Evolutionary conservation across 1,284 basidiomycete species (phyloP), one percentile per base, ranked within the genome.

Genomic region (Sporisorium graminicola): DNA sequence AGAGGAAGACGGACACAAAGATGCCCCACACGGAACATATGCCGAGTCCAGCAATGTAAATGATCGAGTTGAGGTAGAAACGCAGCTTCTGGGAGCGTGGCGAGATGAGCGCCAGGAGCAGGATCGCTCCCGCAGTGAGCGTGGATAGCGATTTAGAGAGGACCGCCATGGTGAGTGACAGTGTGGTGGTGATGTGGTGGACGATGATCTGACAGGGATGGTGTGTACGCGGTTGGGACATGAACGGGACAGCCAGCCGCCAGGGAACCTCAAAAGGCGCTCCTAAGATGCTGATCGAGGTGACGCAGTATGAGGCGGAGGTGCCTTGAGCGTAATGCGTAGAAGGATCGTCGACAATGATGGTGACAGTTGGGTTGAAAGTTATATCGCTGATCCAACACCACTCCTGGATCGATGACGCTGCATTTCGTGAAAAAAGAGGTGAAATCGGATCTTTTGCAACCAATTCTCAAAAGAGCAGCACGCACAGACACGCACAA

Each of bases 21-120:
- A 93, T 88, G 49, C 93, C 93, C 88, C 91, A 92, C 58, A 91
- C 89, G 4, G 92, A 93, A 75, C 91, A 90, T 29, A 92, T 88
- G 20, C 90, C 90, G 53, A 98, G 85, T 1, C 91, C 90, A 10
- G 91, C 90, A 52, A 94, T 86, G 86, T 94, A 98, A 56, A 94
- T 81, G 12, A 77, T 18, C 20, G 74, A 61, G 58, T 85, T 84
- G 35, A 83, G 70, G 59, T 82, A 82, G 61, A 80, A 76, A 3
- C 84, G 69, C n/a, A 79, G 61, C 2, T 62, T 60, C 27, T 73
- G 74, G 2, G 75, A 80, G 33, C 82, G 75, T 1, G 82, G 78
- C 7, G 84, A 82, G 13, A 80, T 57, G 2, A 85, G 56, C 5
- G 78, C 71, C 7, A 85, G 60, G 8, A 85, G 55, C 8, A 82